These are phyloP conservation scores for Uronychia setigera DNA, from an alignment of 73 alveolate species.

Conservation along the genomic window DNA sequence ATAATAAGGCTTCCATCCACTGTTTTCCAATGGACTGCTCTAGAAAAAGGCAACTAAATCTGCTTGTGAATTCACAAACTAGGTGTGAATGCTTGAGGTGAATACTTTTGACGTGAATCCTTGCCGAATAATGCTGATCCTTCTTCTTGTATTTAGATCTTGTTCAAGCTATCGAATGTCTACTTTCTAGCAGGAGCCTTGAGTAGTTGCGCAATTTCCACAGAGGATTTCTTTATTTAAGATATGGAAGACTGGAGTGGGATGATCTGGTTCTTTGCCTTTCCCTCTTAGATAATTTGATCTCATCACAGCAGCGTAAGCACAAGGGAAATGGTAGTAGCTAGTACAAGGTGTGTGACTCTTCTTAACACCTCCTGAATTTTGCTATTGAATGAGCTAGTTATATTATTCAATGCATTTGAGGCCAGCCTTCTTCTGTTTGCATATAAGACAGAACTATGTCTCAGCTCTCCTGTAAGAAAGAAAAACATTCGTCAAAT, in stretches of 20 bases:
- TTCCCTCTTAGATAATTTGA: not conserved
- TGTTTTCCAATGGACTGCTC: slow-evolving; percentile 8
- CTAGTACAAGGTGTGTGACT: too few species aligned
- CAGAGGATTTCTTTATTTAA: slow-evolving; percentile 74
- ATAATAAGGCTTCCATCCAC: slow-evolving; percentile 59
- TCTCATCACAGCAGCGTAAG: slow-evolving; percentile 21
- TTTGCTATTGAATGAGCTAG: too few species aligned
- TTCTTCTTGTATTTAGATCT: not conserved
- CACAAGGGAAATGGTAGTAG: slow-evolving; percentile 91
- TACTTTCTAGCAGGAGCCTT: not conserved
- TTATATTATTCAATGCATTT: slow-evolving; percentile 80
- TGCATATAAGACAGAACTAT: slow-evolving; percentile 76
- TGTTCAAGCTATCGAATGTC: not conserved
- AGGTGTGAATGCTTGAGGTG: not conserved
- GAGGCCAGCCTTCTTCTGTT: slow-evolving; percentile 81
- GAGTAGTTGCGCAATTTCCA: slow-evolving; percentile 40
- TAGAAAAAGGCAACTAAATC: not conserved
- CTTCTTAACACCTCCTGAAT: too few species aligned
- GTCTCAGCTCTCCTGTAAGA: slow-evolving; percentile 62
- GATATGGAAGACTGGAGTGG: slow-evolving; percentile 63
- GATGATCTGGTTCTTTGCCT: not conserved
- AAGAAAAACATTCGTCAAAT: slow-evolving; percentile 67
- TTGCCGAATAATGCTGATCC: not conserved
- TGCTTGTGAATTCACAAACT: not conserved
- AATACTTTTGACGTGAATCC: not conserved